Evolutionary conservation across 495 filamentous ascomycete genomes (phyloP).

Genomic region (Massariosphaeria phaeospora): DNA sequence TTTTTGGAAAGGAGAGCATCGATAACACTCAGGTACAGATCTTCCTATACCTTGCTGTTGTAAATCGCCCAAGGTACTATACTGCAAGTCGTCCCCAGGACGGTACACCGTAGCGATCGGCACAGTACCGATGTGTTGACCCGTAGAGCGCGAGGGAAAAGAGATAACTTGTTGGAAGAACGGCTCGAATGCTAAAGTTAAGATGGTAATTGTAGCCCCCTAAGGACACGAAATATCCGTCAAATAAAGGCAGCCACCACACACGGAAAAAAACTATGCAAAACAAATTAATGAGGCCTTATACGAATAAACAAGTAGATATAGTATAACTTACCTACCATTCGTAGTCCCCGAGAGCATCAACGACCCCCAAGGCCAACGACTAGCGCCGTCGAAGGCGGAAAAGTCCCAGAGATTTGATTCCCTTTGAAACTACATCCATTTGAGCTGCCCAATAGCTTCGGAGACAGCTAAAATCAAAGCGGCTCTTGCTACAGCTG

Average conservation of each 20-base stretch:
- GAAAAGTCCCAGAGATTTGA: conserved; percentile 13
- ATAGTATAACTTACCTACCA: conserved; percentile 8
- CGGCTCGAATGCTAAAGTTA: conserved; percentile 37
- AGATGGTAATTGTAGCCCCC: conserved; percentile 36
- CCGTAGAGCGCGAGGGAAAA: conserved; percentile 22
- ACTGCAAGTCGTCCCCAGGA: neutral
- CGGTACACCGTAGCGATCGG: neutral
- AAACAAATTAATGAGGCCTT: no score
- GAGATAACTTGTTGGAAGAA: conserved; percentile 39
- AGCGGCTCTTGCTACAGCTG: conserved; percentile 21
- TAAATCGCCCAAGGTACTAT: no score
- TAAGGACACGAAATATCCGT: conserved; percentile 28
- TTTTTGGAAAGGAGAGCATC: neutral
- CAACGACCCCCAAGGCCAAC: conserved; percentile 20
- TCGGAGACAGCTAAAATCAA: conserved; percentile 26
- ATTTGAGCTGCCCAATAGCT: conserved; percentile 24
- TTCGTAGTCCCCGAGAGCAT: conserved; percentile 13
- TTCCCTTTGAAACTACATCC: conserved; percentile 20
- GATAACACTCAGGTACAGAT: no score
- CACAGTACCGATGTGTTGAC: neutral
- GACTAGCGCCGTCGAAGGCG: conserved; percentile 20
- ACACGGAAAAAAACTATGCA: no score
- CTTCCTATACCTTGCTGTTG: no score
- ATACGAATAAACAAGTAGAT: neutral
- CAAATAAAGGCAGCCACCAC: neutral